Evolutionary conservation across 1,139 yeast species (phyloP).

Genomic region (Suhomyces choctaworum): DNA sequence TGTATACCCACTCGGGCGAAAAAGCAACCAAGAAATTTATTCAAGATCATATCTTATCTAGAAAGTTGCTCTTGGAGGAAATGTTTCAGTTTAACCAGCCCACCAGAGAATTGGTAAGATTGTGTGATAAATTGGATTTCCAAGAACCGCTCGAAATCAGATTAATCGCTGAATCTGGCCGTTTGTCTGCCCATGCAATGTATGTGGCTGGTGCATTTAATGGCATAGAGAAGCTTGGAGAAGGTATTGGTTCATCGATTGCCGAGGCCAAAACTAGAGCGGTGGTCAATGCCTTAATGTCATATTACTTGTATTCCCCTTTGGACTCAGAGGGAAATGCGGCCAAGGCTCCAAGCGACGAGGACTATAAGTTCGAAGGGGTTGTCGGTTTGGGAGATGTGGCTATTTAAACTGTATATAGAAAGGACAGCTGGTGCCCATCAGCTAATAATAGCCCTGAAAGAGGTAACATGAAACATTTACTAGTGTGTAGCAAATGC

Average conservation of each 20-base stretch:
- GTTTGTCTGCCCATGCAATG: constrained; percentile 79
- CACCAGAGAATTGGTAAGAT: constrained; percentile 74
- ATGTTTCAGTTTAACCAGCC: constrained; percentile 85
- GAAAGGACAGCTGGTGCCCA: constrained; percentile 1
- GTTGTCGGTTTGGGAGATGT: constrained; percentile 58
- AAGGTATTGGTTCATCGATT: constrained; percentile 91
- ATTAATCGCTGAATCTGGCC: constrained; percentile 90
- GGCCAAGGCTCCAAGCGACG: constrained; percentile 62
- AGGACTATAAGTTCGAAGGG: constrained; percentile 44
- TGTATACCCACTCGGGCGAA: constrained; percentile 68
- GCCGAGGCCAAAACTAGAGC: constrained; percentile 93
- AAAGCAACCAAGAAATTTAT: constrained; percentile 64
- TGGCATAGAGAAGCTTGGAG: constrained; percentile 83
- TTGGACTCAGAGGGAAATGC: constrained; percentile 44
- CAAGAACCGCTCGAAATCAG: constrained; percentile 72
- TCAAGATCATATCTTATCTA: constrained; percentile 68
- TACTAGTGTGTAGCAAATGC: too few relatives aligned
- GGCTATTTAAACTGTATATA: constrained; percentile 33
- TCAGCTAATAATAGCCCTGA: constrained; percentile 1
- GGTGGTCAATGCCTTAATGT: constrained; percentile 84
- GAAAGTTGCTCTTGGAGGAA: constrained; percentile 69
- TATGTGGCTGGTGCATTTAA: constrained; percentile 90
- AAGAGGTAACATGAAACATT: too few relatives aligned
- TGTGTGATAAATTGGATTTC: constrained; percentile 78
- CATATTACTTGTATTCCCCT: constrained; percentile 91